These are phyloP conservation scores for Sonneratia caseolaris DNA, from an alignment of 345 rosid species.

Conservation along the genomic window DNA sequence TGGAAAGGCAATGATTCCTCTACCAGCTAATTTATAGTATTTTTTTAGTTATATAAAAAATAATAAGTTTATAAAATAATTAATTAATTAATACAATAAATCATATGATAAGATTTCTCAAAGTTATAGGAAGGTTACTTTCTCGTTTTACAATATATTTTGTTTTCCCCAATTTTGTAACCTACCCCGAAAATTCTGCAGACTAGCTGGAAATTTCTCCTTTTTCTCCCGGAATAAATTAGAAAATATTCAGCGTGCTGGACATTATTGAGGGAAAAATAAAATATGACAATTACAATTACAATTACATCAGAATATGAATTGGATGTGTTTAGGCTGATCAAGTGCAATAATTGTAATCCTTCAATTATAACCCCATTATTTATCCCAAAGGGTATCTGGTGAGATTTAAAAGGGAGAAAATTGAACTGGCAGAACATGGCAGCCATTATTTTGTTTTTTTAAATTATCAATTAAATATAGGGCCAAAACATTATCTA, in stretches of 20 bases:
- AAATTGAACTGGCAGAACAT: neutral
- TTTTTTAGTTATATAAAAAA: no score
- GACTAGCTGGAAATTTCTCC: neutral
- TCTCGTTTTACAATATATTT: no score
- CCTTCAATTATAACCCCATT: neutral
- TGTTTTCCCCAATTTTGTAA: neutral
- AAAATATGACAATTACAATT: neutral
- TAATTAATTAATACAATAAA: no score
- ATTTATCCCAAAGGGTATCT: neutral
- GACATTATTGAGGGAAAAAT: neutral
- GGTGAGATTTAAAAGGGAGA: neutral
- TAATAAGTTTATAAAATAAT: no score
- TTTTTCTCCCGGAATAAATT: neutral
- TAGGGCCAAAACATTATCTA: neutral
- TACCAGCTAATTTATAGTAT: no score
- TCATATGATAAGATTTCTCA: no score
- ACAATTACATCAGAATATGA: neutral
- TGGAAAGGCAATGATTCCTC: no score
- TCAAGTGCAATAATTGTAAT: neutral
- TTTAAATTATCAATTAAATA: neutral
- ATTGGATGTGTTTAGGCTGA: neutral
- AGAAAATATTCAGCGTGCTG: neutral
- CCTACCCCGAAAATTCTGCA: neutral
- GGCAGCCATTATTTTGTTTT: neutral
- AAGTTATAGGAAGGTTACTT: no score